Conservation (phyloP, 352 stramenopile species). For the Pythium biforme region DNA sequence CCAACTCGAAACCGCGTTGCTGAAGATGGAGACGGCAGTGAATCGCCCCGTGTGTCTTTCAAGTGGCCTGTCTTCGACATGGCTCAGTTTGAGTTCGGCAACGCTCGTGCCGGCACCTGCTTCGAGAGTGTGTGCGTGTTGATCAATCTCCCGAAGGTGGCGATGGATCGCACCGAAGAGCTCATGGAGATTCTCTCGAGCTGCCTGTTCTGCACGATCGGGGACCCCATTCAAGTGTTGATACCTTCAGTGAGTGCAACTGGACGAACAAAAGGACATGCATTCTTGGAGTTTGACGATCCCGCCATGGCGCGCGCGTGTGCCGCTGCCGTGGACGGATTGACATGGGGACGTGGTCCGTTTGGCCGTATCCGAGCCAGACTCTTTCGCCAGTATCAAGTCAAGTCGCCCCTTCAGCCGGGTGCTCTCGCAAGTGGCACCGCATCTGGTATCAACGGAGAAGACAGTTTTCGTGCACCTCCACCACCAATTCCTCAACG, state of each 20-base stretch:
- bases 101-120: constrained; percentile 67
- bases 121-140: constrained; percentile 84
- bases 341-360: constrained; percentile 65
- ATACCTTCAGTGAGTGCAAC: constrained; percentile 64
- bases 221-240: constrained; percentile 80
- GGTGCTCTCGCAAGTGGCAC: background rate
- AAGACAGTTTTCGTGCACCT: background rate
- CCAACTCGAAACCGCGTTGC: background rate
- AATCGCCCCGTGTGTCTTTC: constrained; percentile 26
- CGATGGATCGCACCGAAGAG: constrained; percentile 68
- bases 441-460: background rate
- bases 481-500: background rate
- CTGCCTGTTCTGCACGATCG: constrained; percentile 78
- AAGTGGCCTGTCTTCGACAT: constrained; percentile 90
- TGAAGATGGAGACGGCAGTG: background rate
- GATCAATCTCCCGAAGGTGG: constrained; percentile 79
- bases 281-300: constrained; percentile 84
- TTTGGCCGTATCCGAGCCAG: constrained; percentile 66
- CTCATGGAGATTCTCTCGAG: constrained; percentile 74
- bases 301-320: constrained; percentile 54
- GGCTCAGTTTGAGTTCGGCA: constrained; percentile 87
- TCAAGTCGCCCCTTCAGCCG: constrained; percentile 41
- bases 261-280: constrained; percentile 69
- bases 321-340: constrained; percentile 57
- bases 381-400: constrained; percentile 81